phyloP scores from a whole-genome alignment of 1,284 basidiomycete species.

The Melanopsichium pennsylvanicum region DNA sequence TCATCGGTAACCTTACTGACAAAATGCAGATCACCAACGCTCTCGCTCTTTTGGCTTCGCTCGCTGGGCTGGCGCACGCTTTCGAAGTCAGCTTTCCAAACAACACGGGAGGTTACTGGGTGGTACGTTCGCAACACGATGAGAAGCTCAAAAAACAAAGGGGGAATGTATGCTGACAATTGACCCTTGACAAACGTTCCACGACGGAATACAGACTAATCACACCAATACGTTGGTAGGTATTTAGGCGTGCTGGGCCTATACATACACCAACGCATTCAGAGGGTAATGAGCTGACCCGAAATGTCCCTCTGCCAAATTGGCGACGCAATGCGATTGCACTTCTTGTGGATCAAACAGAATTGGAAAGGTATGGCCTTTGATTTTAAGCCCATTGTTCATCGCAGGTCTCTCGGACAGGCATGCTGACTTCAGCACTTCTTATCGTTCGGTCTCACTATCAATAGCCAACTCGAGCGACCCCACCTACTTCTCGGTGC shows the following conservation, averaged over 20 bases:
- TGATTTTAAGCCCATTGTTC: no score
- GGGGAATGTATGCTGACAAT: background rate
- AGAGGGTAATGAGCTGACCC: no score
- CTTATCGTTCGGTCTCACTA: no score
- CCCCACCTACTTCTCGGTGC: slow-evolving; percentile 39
- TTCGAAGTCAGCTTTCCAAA: slow-evolving; percentile 51
- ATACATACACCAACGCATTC: no score
- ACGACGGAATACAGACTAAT: slow-evolving; percentile 25
- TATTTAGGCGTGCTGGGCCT: background rate
- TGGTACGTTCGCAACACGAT: slow-evolving; percentile 22
- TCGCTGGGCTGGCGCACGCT: slow-evolving; percentile 28
- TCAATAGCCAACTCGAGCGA: slow-evolving; percentile 49
- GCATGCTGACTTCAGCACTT: no score
- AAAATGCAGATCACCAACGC: slow-evolving; percentile 35
- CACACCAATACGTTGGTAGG: slow-evolving; percentile 46
- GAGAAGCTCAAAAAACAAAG: background rate
- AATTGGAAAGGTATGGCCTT: slow-evolving; percentile 42
- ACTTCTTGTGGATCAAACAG: background rate
- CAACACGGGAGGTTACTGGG: slow-evolving; percentile 51
- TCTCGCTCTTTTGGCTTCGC: slow-evolving; percentile 21
- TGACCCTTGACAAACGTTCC: background rate
- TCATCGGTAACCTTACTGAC: background rate
- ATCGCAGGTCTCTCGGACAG: no score
- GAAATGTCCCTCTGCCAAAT: no score
- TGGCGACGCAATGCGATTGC: no score